These are phyloP conservation scores for Aspergillus neotritici DNA, from an alignment of 2,329 filamentous ascomycete species.

Conservation along the genomic window DNA sequence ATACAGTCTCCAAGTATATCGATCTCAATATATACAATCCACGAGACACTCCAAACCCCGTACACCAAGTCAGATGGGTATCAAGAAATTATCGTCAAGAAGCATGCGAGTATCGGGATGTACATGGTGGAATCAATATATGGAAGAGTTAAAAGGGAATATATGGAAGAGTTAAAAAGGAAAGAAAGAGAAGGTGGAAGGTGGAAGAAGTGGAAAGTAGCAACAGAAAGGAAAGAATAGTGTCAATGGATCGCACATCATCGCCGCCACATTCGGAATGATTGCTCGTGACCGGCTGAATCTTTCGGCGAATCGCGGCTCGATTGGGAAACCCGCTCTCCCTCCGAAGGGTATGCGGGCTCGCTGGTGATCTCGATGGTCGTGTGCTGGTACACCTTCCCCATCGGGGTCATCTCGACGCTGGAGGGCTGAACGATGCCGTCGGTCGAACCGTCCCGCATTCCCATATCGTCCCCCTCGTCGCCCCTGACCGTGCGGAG, in stretches of 20 bases:
- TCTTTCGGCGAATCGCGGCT: slow-evolving; percentile 22
- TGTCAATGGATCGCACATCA: slow-evolving; percentile 7
- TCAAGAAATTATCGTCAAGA: not conserved
- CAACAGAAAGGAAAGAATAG: slow-evolving; percentile 1
- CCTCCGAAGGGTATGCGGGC: slow-evolving; percentile 24
- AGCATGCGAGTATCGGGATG: not conserved
- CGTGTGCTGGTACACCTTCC: slow-evolving; percentile 41
- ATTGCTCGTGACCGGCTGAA: slow-evolving; percentile 6
- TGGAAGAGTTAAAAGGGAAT: too few species aligned
- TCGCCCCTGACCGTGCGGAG: slow-evolving; percentile 14
- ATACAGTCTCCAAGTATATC: not conserved
- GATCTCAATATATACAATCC: too few species aligned
- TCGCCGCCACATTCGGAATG: slow-evolving; percentile 22
- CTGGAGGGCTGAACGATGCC: slow-evolving; percentile 34
- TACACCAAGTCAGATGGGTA: too few species aligned
- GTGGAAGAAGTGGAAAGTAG: not conserved
- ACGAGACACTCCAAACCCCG: too few species aligned
- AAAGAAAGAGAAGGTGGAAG: too few species aligned
- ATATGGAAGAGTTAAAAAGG: too few species aligned
- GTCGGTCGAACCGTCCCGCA: slow-evolving; percentile 43
- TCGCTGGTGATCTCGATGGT: slow-evolving; percentile 41
- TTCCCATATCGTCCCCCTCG: slow-evolving; percentile 22
- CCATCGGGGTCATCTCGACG: slow-evolving; percentile 30
- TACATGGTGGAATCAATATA: slow-evolving; percentile 7
- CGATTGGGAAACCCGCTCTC: slow-evolving; percentile 20